A percentile compares a stretch with the other conserved stretches of the same genome.
Evolutionary conservation across 768 basidiomycete genomes (phyloP).

Genomic region (Kwoniella heveanensis): DNA sequence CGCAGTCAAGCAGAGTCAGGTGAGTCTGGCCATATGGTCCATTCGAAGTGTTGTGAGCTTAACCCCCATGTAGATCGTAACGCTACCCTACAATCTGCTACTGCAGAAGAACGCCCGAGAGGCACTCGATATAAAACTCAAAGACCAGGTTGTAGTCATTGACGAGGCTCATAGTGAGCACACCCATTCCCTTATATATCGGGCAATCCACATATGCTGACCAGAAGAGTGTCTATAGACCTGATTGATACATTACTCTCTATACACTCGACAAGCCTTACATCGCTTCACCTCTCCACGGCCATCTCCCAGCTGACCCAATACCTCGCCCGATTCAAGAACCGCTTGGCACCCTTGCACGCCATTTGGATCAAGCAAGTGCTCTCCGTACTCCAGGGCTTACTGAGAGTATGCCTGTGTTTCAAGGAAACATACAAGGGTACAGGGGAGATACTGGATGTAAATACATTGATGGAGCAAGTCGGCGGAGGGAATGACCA

Average conservation of each 20-base stretch:
- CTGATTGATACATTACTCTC: slow-evolving; percentile 86
- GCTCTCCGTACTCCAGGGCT: slow-evolving; percentile 69
- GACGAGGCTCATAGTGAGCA: slow-evolving; percentile 96
- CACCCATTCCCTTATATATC: background rate
- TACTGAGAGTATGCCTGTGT: slow-evolving; percentile 63
- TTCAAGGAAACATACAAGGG: slow-evolving; percentile 25
- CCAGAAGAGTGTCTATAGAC: too few species aligned
- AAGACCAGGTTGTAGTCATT: slow-evolving; percentile 80
- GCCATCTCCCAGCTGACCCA: slow-evolving; percentile 74
- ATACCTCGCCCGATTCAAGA: slow-evolving; percentile 77
- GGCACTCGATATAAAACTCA: slow-evolving; percentile 80
- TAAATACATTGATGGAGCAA: slow-evolving; percentile 66
- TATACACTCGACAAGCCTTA: slow-evolving; percentile 72
- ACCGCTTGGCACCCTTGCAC: slow-evolving; percentile 72
- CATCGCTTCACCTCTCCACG: slow-evolving; percentile 62
- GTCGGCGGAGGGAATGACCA: slow-evolving; percentile 70
- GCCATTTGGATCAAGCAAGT: slow-evolving; percentile 78
- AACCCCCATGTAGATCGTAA: slow-evolving; percentile 75
- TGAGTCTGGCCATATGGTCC: slow-evolving; percentile 51
- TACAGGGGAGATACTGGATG: slow-evolving; percentile 67
- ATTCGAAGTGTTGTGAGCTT: too few species aligned
- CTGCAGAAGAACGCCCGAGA: slow-evolving; percentile 80
- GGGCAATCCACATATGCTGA: background rate
- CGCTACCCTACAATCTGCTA: slow-evolving; percentile 89
- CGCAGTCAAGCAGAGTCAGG: slow-evolving; percentile 89